phyloP scores from a whole-genome alignment of 768 basidiomycete genomes.

The Crassisporium funariophilum region DNA sequence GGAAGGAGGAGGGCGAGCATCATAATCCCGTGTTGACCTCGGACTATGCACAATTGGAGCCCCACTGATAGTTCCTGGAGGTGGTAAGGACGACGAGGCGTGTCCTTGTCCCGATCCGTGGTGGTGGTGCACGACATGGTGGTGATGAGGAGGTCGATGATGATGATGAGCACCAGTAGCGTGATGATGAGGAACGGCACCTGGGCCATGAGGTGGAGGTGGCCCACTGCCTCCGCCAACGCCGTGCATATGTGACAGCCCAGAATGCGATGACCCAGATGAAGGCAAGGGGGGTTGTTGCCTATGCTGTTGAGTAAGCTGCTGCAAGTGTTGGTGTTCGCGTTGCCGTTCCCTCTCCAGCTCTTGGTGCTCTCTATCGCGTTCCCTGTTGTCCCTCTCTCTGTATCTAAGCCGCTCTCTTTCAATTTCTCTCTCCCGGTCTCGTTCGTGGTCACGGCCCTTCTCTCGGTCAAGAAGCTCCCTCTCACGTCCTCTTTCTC shows the following conservation, averaged over 20 bases:
- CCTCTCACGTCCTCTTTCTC: constrained; percentile 14
- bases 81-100: constrained; percentile 34
- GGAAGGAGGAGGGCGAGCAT: constrained; percentile 32
- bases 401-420: constrained; percentile 30
- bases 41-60: constrained; percentile 28
- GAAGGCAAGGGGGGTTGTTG: constrained; percentile 29
- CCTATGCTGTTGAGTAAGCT: constrained; percentile 35
- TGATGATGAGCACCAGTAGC: constrained; percentile 37
- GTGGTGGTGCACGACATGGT: constrained; percentile 50
- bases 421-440: constrained; percentile 22
- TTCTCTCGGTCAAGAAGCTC: constrained; percentile 27
- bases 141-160: constrained; percentile 50
- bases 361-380: constrained; percentile 25
- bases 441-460: constrained; percentile 21
- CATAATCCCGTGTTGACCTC: constrained; percentile 33
- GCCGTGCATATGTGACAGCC: constrained; percentile 15
- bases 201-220: constrained; percentile 25
- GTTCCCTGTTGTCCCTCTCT: constrained; percentile 31
- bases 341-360: constrained; percentile 32
- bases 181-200: constrained; percentile 34
- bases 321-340: constrained; percentile 36
- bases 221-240: constrained; percentile 16
- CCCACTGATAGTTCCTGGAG: constrained; percentile 24
- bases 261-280: constrained; percentile 16
- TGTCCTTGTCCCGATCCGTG: constrained; percentile 31